Conservation (phyloP, 2,329 filamentous ascomycete species). For the Fusarium vanettenii region DNA sequence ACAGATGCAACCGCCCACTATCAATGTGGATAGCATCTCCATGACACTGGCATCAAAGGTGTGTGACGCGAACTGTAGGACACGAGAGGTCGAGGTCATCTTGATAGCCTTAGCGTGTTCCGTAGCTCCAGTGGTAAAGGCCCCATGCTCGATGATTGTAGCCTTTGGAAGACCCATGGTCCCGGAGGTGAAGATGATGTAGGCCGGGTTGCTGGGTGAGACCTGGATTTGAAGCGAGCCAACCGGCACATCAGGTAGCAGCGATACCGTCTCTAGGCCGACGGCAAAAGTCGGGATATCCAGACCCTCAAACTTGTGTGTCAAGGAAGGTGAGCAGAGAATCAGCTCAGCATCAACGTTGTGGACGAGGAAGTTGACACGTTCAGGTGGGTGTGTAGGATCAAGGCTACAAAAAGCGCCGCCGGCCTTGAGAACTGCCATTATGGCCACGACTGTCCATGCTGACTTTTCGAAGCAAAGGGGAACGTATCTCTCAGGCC, state of each 20-base stretch:
- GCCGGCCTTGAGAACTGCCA: slow-evolving; percentile 52
- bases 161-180: slow-evolving; percentile 36
- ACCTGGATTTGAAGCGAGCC: not conserved
- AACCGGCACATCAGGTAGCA: fast-evolving
- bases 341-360: slow-evolving; percentile 26
- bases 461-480: slow-evolving; percentile 54
- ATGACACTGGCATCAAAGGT: slow-evolving; percentile 35
- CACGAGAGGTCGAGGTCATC: slow-evolving; percentile 26
- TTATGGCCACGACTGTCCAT: slow-evolving; percentile 48
- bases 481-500: slow-evolving; percentile 42
- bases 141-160: slow-evolving; percentile 29
- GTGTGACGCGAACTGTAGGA: slow-evolving; percentile 25
- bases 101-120: slow-evolving; percentile 29
- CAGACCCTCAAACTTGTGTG: not conserved
- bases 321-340: slow-evolving; percentile 11
- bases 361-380: slow-evolving; percentile 20
- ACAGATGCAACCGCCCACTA: slow-evolving; percentile 31
- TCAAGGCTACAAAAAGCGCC: slow-evolving; percentile 50
- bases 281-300: not conserved
- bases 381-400: slow-evolving; percentile 49
- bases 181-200: slow-evolving; percentile 37
- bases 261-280: not conserved
- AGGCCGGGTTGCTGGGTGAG: slow-evolving; percentile 12
- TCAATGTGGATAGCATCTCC: slow-evolving; percentile 36
- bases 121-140: slow-evolving; percentile 15